Percentiles rank a stretch among this genome's conserved stretches.
phyloP scores from a whole-genome alignment of 768 basidiomycete genomes.

The Hericium alpestre region DNA sequence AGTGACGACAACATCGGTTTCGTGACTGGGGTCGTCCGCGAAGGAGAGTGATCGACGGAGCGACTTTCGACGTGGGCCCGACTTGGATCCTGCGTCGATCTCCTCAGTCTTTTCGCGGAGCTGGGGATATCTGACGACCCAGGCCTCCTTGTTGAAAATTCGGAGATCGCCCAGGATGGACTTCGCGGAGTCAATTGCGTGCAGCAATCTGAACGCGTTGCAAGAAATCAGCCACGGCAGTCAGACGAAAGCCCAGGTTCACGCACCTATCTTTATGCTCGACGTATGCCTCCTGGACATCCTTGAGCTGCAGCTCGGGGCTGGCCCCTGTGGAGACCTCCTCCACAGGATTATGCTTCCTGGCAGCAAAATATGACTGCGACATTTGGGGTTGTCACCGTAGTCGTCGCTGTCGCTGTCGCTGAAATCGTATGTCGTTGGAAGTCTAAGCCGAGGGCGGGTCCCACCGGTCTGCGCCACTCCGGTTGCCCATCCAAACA shows the following conservation, averaged over 20 bases:
- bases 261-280: conserved; percentile 11
- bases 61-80: conserved; percentile 28
- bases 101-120: conserved; percentile 37
- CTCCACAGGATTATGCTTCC: background rate
- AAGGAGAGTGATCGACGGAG: conserved; percentile 70
- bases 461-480: background rate
- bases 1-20: conserved; percentile 56
- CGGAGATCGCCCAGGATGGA: conserved; percentile 59
- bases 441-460: background rate
- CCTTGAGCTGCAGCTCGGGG: background rate
- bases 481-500: background rate
- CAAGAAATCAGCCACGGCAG: background rate
- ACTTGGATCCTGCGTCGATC: conserved; percentile 13
- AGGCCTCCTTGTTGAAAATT: conserved; percentile 74
- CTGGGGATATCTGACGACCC: conserved; percentile 84
- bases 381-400: background rate
- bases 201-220: conserved; percentile 43
- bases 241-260: background rate
- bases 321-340: background rate
- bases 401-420: background rate
- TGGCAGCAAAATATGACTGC: conserved; percentile 1
- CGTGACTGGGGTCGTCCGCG: conserved; percentile 65
- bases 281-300: conserved; percentile 6
- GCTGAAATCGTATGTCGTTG: background rate
- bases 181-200: conserved; percentile 67